A percentile compares a stretch with the other conserved stretches of the same genome.
Evolutionary conservation across 129 eudicot species (phyloP).

Genomic region (Tanacetum coccineum): DNA sequence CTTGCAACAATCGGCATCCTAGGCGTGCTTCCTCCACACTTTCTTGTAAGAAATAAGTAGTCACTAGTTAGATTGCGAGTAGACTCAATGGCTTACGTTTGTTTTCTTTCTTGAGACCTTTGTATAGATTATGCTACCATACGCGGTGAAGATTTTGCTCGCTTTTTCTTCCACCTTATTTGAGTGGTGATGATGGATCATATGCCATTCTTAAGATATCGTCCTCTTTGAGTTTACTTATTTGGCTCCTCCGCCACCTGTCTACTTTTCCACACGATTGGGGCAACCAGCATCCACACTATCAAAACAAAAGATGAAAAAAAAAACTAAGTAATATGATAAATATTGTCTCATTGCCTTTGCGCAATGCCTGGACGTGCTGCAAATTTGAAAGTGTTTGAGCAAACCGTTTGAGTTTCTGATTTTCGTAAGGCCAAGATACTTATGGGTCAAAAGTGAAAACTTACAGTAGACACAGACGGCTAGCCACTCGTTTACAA

Average conservation of each 20-base stretch:
- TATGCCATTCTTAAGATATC: background rate
- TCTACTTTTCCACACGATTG: constrained; percentile 54
- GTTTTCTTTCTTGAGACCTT: background rate
- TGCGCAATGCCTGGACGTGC: no score
- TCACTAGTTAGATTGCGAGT: background rate
- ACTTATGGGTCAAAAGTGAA: background rate
- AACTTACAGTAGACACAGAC: constrained; percentile 70
- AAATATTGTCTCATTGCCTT: background rate
- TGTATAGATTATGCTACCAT: constrained; percentile 2
- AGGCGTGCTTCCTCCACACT: constrained; percentile 18
- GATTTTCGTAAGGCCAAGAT: background rate
- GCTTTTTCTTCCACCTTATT: constrained; percentile 4
- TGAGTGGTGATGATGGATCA: constrained; percentile 5
- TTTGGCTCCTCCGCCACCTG: constrained; percentile 37
- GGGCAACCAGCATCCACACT: constrained; percentile 90
- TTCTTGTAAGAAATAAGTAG: constrained; percentile 8
- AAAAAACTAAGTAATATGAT: background rate
- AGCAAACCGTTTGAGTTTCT: background rate
- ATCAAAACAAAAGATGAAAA: constrained; percentile 11
- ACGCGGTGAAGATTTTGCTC: constrained; percentile 14
- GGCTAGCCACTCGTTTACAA: constrained; percentile 88
- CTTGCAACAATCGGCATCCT: background rate
- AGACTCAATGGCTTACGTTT: constrained; percentile 17
- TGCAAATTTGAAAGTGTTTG: background rate
- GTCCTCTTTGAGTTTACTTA: constrained; percentile 16